Evolutionary conservation across 2,329 filamentous ascomycete genomes (phyloP).

Genomic region (Periconia sp.): DNA sequence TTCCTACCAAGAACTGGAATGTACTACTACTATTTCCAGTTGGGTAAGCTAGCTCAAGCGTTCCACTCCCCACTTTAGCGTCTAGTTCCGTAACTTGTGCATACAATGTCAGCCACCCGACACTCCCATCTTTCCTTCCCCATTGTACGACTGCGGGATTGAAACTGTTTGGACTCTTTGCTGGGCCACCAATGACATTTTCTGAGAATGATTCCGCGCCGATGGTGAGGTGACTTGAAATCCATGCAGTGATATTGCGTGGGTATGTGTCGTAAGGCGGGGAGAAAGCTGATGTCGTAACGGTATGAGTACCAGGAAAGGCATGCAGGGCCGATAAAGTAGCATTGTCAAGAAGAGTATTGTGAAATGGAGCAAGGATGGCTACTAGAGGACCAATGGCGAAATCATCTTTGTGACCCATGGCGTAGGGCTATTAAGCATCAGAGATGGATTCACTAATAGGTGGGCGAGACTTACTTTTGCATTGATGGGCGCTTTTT

Average conservation of each 20-base stretch:
- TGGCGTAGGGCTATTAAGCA: slow-evolving; percentile 60
- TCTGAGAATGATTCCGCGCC: slow-evolving; percentile 66
- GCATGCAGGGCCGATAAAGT: slow-evolving; percentile 48
- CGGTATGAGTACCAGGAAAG: slow-evolving; percentile 62
- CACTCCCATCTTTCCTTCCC: slow-evolving; percentile 43
- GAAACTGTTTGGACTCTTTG: slow-evolving; percentile 59
- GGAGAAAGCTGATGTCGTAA: slow-evolving; percentile 60
- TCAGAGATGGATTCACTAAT: slow-evolving; percentile 8
- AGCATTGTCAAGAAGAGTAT: slow-evolving; percentile 52
- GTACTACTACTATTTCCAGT: slow-evolving; percentile 55
- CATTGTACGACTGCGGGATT: slow-evolving; percentile 68
- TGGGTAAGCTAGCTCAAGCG: slow-evolving; percentile 62
- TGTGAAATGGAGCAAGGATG: slow-evolving; percentile 59
- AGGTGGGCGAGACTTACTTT: slow-evolving; percentile 25
- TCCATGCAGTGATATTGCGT: slow-evolving; percentile 66
- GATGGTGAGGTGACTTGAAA: slow-evolving; percentile 63
- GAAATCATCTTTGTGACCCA: slow-evolving; percentile 66
- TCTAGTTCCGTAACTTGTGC: slow-evolving; percentile 30
- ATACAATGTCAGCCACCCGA: slow-evolving; percentile 39
- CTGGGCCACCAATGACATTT: slow-evolving; percentile 61
- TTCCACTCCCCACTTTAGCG: slow-evolving; percentile 23
- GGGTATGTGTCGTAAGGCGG: slow-evolving; percentile 64
- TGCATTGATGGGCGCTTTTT: slow-evolving; percentile 41
- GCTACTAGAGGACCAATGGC: slow-evolving; percentile 64
- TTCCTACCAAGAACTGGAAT: slow-evolving; percentile 58